Evolutionary conservation across 2,329 filamentous ascomycete genomes (phyloP), one percentile per base, ranked within the genome.

Genomic region (Xylariaceae sp.): DNA sequence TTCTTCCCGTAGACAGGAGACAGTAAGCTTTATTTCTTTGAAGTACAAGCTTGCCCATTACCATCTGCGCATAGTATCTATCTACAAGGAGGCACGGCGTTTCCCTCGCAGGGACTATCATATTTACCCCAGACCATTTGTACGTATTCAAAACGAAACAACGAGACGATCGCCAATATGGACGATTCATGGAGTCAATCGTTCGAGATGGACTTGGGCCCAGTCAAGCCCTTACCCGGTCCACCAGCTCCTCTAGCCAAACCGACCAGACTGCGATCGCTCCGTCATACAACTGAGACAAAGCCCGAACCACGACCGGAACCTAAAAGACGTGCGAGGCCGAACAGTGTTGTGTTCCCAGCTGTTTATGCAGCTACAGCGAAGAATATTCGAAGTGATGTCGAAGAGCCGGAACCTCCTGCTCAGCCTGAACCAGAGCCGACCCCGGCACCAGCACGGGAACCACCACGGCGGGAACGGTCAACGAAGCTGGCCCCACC

Each of bases 171-270:
- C 4, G n/a, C 34, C 39, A 43, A 35, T 35, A 53, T 53, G 50
- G 50, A 53, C 38, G 50, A 45, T 34, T 41, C 50, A 11, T 48
- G 50, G 48, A 39, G 47, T 36, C 50, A 53, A 17, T 50, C 48
- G 10, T 45, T 48, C 22, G 50, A 53, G 32, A 42, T 45, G 17
- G 50, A 48, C 11, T 17, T 42, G 5, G 48, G 50, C 34, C 50
- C 48, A 1, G 11, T 53, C 40, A 40, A 47, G 3, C 49, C 49
- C 12, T 41, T 47, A 6, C 48, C 44, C 6, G 44, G 39, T 17
- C 48, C 45, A 3, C 48, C 48, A 8, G 33, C 33, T 12, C 50
- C 50, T 16, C 45, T 43, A 36, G 48, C 50, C 14, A 53, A 53
- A 22, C 50, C 50, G 14, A 48, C 46, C 37, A 46, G 50, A 47